Evolutionary conservation across 1,284 basidiomycete genomes (phyloP).

Genomic region (Puccinia triticina): DNA sequence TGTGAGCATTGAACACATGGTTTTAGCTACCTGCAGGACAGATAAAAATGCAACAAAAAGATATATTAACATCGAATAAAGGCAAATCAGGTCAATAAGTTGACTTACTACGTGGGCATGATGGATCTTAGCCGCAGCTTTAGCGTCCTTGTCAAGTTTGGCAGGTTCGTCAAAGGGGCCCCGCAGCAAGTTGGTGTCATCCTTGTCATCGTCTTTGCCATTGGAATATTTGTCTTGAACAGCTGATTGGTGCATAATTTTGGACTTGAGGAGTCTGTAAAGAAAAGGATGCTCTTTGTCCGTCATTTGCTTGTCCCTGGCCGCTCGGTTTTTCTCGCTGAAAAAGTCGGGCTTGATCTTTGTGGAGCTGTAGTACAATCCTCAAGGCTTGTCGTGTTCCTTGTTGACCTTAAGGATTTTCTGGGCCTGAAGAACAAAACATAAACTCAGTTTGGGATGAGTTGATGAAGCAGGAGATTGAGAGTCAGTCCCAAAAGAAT

Average conservation of each 20-base stretch:
- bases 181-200: background rate
- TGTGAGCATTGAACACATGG: no score
- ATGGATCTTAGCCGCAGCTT: background rate
- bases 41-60: no score
- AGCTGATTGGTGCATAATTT: background rate
- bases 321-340: background rate
- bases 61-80: no score
- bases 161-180: background rate
- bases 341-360: background rate
- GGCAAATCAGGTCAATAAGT: no score
- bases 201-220: background rate
- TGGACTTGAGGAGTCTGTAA: background rate
- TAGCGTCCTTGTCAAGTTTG: background rate
- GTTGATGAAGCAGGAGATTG: no score
- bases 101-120: background rate
- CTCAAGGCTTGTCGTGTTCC: background rate
- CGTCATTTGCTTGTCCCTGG: background rate
- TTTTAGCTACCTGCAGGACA: constrained; percentile 17
- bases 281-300: background rate
- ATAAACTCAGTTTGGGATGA: background rate
- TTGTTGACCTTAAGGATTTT: background rate
- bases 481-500: background rate
- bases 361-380: background rate
- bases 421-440: background rate
- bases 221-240: no score